Base-by-base conservation (phyloP, 805 yeast genomes). In the Wickerhamomyces sydowiorum region DNA sequence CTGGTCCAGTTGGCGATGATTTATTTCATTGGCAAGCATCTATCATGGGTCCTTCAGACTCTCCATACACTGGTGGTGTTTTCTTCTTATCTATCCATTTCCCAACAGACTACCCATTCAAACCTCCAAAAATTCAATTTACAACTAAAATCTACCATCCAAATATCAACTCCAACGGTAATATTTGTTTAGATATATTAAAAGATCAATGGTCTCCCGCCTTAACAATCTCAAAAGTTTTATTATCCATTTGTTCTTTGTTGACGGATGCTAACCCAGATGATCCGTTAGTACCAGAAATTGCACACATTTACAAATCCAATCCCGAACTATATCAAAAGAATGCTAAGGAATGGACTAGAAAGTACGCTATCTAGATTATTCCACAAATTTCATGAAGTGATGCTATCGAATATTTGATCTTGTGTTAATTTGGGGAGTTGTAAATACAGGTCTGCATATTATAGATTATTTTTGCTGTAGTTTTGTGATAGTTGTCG, bases 141-240 rank as follows among this genome's bases (percentile, higher is more conserved):
- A 88, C 95, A 53, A 91, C 99, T 38, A 86, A 90, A 70, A 90
- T 91, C 64, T 91, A 91, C 68, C 99, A 91, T 65, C 98, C 98
- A 57, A 91, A 91, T 70, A 91, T 91, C 72, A 90, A 91, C 70
- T 80, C 91, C 42, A 87, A 86, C 61, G 99, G 99, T 64, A 84
- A 89, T 66, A 91, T 91, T 59, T 91, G 99, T 76, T 76, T 91
- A 53, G 99, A 93, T 68, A 91, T 93, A 62, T 78, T 93, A 64
- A 90, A 91, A 66, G 98, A 93, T 62, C 96, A 91, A 66, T 93
- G 99, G 99, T 90, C 98, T 21, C 99, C 99, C 21, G 98, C 97
- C 29, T 75, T 93, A 61, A 93, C 98, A 39, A 87, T 93, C 53
- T 88, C 98, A 18, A 93, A 93, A 71, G 96, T 93, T 44, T 76